Percentiles rank a stretch among this genome's conserved stretches.
These are phyloP conservation scores for Phytophthora pseudosyringae DNA, from an alignment of 352 stramenopile genomes.

Conservation along the genomic window DNA sequence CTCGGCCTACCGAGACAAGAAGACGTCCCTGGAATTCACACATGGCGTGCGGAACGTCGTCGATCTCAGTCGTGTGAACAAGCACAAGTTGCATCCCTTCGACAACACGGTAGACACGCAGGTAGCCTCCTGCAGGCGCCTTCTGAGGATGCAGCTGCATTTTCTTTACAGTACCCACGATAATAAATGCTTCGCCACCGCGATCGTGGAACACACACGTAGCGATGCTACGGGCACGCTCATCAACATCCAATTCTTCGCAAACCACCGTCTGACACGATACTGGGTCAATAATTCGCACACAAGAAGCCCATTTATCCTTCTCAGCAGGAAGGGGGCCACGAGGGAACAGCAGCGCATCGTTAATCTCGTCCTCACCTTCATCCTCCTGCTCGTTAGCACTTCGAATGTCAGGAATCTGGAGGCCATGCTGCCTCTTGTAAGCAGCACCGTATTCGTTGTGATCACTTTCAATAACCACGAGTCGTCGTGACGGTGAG, in stretches of 20 bases:
- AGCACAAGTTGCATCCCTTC: constrained; percentile 94
- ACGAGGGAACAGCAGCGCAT: constrained; percentile 75
- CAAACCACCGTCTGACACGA: constrained; percentile 87
- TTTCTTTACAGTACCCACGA: constrained; percentile 96
- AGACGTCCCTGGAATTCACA: constrained; percentile 98
- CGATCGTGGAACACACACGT: constrained; percentile 96
- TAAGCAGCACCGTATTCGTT: constrained; percentile 95
- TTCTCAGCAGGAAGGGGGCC: constrained; percentile 63
- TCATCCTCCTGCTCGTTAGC: constrained; percentile 66
- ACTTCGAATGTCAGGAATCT: constrained; percentile 65
- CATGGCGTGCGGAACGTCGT: constrained; percentile 96
- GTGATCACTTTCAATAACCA: constrained; percentile 98
- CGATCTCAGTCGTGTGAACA: constrained; percentile 96
- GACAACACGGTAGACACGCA: constrained; percentile 96
- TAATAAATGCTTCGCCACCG: constrained; percentile 96
- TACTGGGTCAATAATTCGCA: constrained; percentile 97
- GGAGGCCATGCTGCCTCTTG: constrained; percentile 81
- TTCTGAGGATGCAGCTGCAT: constrained; percentile 94
- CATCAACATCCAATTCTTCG: constrained; percentile 94
- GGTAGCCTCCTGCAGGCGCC: constrained; percentile 64
- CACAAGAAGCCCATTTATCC: constrained; percentile 96
- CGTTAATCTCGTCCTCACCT: constrained; percentile 86
- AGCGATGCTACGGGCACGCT: constrained; percentile 93
- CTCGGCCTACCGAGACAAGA: constrained; percentile 96
- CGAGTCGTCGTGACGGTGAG: constrained; percentile 83